Evolutionary conservation across 2,329 filamentous ascomycete species (phyloP), one percentile per base, ranked within the genome.

Genomic region (Aspergillus japonicus): DNA sequence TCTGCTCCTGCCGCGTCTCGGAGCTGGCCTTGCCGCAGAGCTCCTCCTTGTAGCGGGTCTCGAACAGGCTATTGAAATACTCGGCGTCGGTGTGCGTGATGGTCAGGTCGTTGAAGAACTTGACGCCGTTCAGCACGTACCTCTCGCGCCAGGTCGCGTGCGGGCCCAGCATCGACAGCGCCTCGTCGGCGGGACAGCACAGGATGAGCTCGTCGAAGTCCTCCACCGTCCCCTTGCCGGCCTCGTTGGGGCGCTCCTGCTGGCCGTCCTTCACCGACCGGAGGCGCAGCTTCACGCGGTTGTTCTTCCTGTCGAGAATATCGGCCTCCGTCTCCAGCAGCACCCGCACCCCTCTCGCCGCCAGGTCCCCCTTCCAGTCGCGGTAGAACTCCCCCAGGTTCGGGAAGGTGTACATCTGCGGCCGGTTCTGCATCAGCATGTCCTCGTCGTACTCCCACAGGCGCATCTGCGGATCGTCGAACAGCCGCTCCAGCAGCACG

Each of bases 111-210:
- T 87, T 82, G 59, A 81, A 83, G 71, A 86, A 87, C 60, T 85
- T 86, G 10, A 89, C 89, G 16, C 86, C 85, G n/a, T 88, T 87
- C 0, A 93, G 83, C 10, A 94, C 84, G 48, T 83, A 81, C 52
- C 80, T 85, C 71, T 93, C 89, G 44, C 82, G 80, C 78, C 83
- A 86, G 11, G 77, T 82, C 11, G 84, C 80, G 24, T 80, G 81
- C 16, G 77, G 73, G 48, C 76, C 75, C 2, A 87, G 80, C 4
- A 87, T 74, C 19, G 80, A 79, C 65, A 84, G 83, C 14, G 82
- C 81, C 5, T 83, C 81, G 56, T 85, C 84, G 7, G 81, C 82
- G 1, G 77, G 74, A 63, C 83, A 80, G 66, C 83, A 86, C n/a
- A 87, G 76, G 8, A 87, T 81, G 5, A 87, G 71, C 62, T 87